A percentile compares a stretch with the other conserved stretches of the same genome.
These are phyloP conservation scores for Coemansia umbellata DNA, from an alignment of 192 early-diverging fungal species.

Conservation along the genomic window DNA sequence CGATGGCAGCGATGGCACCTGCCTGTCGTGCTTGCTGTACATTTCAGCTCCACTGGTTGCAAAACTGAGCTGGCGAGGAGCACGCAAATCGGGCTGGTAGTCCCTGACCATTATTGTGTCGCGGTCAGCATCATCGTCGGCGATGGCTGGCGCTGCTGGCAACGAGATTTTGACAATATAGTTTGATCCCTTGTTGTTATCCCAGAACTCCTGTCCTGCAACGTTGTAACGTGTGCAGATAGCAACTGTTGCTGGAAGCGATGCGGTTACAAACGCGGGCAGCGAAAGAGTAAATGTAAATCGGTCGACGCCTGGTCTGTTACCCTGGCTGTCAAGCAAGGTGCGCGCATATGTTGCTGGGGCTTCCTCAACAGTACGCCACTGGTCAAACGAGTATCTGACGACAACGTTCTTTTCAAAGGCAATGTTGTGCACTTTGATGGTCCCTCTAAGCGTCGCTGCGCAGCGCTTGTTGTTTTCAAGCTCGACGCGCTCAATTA, in stretches of 20 bases:
- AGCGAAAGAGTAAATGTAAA: conserved; percentile 69
- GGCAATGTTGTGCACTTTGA: conserved; percentile 81
- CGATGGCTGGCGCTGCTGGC: conserved; percentile 41
- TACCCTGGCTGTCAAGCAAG: conserved; percentile 42
- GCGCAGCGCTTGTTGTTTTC: conserved; percentile 46
- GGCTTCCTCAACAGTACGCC: conserved; percentile 69
- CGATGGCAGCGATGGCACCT: conserved; percentile 11
- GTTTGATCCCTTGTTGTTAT: conserved; percentile 90
- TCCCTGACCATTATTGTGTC: conserved; percentile 5
- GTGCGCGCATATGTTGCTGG: conserved; percentile 61
- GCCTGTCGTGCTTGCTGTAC: no score
- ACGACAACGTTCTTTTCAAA: conserved; percentile 80
- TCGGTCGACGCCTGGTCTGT: conserved; percentile 57
- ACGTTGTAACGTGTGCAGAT: conserved; percentile 69
- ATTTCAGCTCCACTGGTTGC: not conserved
- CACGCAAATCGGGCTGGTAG: conserved; percentile 15
- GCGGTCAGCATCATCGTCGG: conserved; percentile 34
- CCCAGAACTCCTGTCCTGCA: conserved; percentile 76
- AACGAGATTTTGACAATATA: conserved; percentile 58
- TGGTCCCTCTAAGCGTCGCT: conserved; percentile 55
- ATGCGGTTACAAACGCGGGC: conserved; percentile 17
- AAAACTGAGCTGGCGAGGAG: conserved; percentile 35
- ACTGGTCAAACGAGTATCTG: conserved; percentile 78
- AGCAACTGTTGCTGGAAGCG: conserved; percentile 51
- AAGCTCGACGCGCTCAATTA: conserved; percentile 57